phyloP scores from a whole-genome alignment of 1,284 basidiomycete genomes.

The Fomes fomentarius region DNA sequence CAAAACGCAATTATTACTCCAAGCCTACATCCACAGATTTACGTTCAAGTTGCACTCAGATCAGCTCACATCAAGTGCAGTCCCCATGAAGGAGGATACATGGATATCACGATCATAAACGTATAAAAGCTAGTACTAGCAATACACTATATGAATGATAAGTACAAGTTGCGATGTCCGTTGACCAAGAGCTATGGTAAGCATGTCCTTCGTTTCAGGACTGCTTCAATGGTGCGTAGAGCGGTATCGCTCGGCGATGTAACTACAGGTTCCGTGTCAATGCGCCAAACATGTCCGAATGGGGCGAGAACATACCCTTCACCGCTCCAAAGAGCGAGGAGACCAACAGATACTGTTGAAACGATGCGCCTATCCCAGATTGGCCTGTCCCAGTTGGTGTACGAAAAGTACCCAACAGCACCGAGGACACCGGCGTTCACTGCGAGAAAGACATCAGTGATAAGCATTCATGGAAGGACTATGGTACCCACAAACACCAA shows the following conservation, averaged over 20 bases:
- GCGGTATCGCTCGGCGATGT: conserved; percentile 21
- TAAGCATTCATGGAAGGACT: too few species aligned
- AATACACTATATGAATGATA: too few species aligned
- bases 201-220: too few species aligned
- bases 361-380: conserved; percentile 74
- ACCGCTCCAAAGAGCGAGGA: conserved; percentile 66
- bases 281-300: background rate
- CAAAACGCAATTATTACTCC: too few species aligned
- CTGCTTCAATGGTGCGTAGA: conserved; percentile 13
- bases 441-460: conserved; percentile 26
- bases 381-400: conserved; percentile 69
- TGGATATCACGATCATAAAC: too few species aligned
- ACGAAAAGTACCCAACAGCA: conserved; percentile 69
- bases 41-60: too few species aligned
- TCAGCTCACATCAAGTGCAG: too few species aligned
- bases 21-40: too few species aligned
- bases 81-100: too few species aligned
- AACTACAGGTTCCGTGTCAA: conserved; percentile 8
- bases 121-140: too few species aligned
- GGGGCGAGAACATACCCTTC: conserved; percentile 55
- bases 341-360: conserved; percentile 63
- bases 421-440: conserved; percentile 75
- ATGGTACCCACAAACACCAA: conserved; percentile 58
- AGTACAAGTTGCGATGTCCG: too few species aligned
- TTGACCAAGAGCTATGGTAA: too few species aligned